Evolutionary conservation across 1,284 basidiomycete species (phyloP).

Genomic region (Ceratobasidium sp.): DNA sequence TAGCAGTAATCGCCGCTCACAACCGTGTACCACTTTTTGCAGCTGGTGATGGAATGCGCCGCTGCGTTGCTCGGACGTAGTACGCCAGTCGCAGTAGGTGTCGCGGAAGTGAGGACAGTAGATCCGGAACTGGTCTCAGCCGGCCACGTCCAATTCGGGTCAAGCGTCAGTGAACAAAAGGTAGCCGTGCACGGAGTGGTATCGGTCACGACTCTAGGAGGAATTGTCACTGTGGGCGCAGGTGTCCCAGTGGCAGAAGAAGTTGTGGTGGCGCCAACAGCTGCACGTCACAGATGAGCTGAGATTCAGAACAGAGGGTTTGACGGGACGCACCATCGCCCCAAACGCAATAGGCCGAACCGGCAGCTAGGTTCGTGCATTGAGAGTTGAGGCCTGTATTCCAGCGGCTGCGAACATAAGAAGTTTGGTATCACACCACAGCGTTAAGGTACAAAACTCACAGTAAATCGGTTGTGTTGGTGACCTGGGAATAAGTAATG

Average conservation of each 20-base stretch:
- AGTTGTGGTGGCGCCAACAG: neutral
- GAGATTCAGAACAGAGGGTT: neutral
- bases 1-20: slow-evolving; percentile 24
- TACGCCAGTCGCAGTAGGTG: slow-evolving; percentile 3
- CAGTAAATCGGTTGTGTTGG: neutral
- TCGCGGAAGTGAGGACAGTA: neutral
- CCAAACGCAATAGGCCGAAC: slow-evolving; percentile 8
- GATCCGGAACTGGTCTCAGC: neutral
- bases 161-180: neutral
- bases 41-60: neutral
- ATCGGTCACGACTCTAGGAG: neutral
- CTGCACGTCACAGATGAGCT: neutral
- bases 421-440: neutral
- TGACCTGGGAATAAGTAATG: neutral
- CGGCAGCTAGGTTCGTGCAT: slow-evolving; percentile 3
- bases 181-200: neutral
- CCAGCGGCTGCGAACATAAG: neutral
- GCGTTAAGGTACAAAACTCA: neutral
- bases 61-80: slow-evolving; percentile 12
- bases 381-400: slow-evolving; percentile 3
- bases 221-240: neutral
- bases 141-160: neutral
- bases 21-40: slow-evolving; percentile 18
- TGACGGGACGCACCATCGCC: neutral
- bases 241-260: neutral